Conservation (phyloP, 164 flowering plant genomes). For the Amborella trichopoda region DNA sequence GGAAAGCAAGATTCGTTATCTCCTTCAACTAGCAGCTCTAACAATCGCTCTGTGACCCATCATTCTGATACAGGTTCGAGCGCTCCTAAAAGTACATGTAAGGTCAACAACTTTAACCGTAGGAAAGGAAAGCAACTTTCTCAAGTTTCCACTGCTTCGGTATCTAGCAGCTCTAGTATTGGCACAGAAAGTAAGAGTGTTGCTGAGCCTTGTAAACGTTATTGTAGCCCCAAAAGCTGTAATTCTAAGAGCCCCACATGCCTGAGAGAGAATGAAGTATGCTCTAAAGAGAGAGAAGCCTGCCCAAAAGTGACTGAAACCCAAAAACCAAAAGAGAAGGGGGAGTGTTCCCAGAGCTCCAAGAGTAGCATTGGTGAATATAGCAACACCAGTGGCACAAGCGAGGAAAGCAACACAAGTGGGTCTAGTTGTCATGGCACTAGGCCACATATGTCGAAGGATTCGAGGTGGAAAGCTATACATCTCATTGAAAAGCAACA, state of each 20-base stretch:
- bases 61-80: conserved; percentile 10
- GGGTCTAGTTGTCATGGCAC: conserved; percentile 43
- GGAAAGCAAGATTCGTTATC: conserved; percentile 9
- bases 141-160: too few relatives aligned
- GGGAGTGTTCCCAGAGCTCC: conserved; percentile 80
- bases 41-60: too few relatives aligned
- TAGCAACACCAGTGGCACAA: conserved; percentile 55
- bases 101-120: conserved; percentile 31
- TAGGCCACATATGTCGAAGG: conserved; percentile 91
- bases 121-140: conserved; percentile 35
- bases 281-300: too few relatives aligned
- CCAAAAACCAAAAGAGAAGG: conserved; percentile 43
- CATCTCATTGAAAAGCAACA: conserved; percentile 39
- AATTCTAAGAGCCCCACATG: too few relatives aligned
- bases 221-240: too few relatives aligned
- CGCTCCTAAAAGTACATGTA: too few relatives aligned
- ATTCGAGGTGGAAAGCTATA: conserved; percentile 73
- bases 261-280: too few relatives aligned
- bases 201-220: too few relatives aligned
- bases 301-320: too few relatives aligned
- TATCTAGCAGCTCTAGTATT: conserved; percentile 12
- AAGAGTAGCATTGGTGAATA: conserved; percentile 69
- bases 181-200: conserved; percentile 4
- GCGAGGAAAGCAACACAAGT: conserved; percentile 65
- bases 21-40: conserved; percentile 14